Percentiles rank a stretch among this genome's conserved stretches.
phyloP scores from a whole-genome alignment of 73 alveolate species.

The Paramecium biaurelia region DNA sequence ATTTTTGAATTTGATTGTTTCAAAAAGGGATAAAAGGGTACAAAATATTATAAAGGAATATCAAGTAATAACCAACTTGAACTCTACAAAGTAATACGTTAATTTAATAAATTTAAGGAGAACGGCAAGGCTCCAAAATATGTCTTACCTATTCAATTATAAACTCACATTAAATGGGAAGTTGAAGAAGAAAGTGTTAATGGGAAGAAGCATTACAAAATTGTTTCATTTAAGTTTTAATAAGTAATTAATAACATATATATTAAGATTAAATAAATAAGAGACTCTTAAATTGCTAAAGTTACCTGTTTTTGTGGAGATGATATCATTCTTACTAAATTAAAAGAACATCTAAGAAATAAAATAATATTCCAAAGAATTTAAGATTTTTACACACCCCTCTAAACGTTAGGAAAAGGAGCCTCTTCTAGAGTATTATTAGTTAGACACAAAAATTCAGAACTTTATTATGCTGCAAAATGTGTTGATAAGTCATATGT shows the following conservation, averaged over 20 bases:
- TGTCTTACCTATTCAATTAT: not conserved
- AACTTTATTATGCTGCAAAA: slow-evolving; percentile 54
- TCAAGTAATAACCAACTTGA: not conserved
- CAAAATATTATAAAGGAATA: not conserved
- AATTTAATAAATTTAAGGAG: not conserved
- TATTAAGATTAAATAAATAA: not conserved
- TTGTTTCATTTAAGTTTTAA: slow-evolving; percentile 17
- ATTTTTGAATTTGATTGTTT: not conserved
- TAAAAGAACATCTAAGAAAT: slow-evolving; percentile 25
- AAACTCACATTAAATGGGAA: slow-evolving; percentile 38
- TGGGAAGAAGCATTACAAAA: slow-evolving; percentile 5
- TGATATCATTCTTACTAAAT: not conserved
- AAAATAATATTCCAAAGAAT: slow-evolving; percentile 34
- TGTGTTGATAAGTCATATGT: slow-evolving; percentile 60
- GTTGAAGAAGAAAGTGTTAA: not conserved
- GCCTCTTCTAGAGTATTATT: slow-evolving; percentile 34
- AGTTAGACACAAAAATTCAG: slow-evolving; percentile 49
- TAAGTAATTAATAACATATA: not conserved
- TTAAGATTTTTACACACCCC: slow-evolving; percentile 33
- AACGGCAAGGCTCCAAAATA: not conserved
- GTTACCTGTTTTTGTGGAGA: not conserved
- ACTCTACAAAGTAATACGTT: not conserved
- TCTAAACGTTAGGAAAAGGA: slow-evolving; percentile 31
- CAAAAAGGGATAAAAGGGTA: not conserved
- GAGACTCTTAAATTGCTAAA: not conserved